Base-by-base conservation (phyloP, 768 basidiomycete genomes). In the Trametes villosa region DNA sequence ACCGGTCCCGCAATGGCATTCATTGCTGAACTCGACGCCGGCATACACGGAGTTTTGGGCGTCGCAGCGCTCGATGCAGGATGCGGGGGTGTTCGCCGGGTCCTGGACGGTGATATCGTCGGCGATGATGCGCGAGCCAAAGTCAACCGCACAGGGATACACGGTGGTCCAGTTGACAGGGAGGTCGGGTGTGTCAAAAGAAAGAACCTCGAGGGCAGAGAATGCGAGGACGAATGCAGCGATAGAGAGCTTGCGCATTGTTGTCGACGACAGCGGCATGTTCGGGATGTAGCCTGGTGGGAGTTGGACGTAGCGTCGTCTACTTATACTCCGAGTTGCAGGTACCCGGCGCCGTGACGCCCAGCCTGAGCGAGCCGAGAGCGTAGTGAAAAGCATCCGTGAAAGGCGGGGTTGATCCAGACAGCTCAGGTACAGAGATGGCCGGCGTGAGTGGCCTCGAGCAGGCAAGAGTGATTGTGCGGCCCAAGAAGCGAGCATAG, bases 1-100 rank as follows among this genome's bases (percentile, higher is more conserved):
- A 5, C 68, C 64, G 11, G 62, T 66, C 5, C 64, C 68, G 52
- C 68, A 69, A 55, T 69, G 68, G 53, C 68, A 69, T 48, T 69
- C 68, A 59, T 62, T 49, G 27, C 60, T 63, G 57, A 64, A 67
- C 56, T 67, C 68, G 48, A 69, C 68, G 46, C 66, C 68, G 18
- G 66, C 68, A 48, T 64, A 67, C 26, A 42, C 45, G 63, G 46
- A 69, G 29, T 65, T 65, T 9, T 42, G 15, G 15, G 50, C 60
- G 33, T 40, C 53, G 57, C 68, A 69, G 9, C 42, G 38, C 46
- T 42, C 55, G 38, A 63, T 55, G 52, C 68, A 69, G 5, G 60
- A 47, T 33, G 46, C 64, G 24, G 66, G 60, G 18, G 66, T 62
- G 57, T 66, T 69, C 55, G 55, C 44, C 40, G 42, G 44, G 45